Base-by-base conservation (phyloP, 23 red algal genomes). In the Gracilaria vermiculophylla region DNA sequence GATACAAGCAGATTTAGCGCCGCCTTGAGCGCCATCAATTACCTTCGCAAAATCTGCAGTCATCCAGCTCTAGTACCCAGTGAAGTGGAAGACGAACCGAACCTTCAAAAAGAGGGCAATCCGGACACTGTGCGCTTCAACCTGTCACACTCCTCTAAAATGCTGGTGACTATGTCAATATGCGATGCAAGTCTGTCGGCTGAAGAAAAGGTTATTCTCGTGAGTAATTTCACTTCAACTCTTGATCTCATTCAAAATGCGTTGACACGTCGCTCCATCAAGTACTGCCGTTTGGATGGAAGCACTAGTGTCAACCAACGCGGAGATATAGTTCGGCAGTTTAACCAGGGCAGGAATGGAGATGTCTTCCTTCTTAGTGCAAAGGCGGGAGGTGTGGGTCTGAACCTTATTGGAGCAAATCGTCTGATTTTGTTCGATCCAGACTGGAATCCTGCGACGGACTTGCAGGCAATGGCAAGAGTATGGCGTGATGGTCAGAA, bases 401-500 rank as follows among this genome's bases (percentile, higher is more conserved):
- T 98, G 17, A 98, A 98, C 72, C 69, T 98, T n/a, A 94, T 90
- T 67, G 96, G 96, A 12, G 96, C 96, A 25, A 91, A 92, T 92
- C 88, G 92, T 39, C 77, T 98, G n/a, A 92, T 98, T 61, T 51
- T 98, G 75, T 94, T 94, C 69, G 96, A 98, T 72, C 96, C 96
- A 3, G 96, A 98, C 62, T 98, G 96, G 96, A 98, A 98, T 78
- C 96, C 96, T 42, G 79, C 87, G 23, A 92, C 91, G 3, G 96
- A 98, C 74, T 48, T 92, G 20, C 96, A 98, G 78, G 92, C 96
- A 24, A 94, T 92, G 86, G 92, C 86, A 23, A 87, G 96, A 21
- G 88, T 93, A 8, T 98, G 96, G 96, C 90, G 96, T 32, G 91
- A 94, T 69, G 96, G 96, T 44, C 96, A 98, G 76, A 92, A 94